These are phyloP conservation scores for Penicillium robsamsonii DNA, from an alignment of 495 filamentous ascomycete genomes.

Conservation along the genomic window DNA sequence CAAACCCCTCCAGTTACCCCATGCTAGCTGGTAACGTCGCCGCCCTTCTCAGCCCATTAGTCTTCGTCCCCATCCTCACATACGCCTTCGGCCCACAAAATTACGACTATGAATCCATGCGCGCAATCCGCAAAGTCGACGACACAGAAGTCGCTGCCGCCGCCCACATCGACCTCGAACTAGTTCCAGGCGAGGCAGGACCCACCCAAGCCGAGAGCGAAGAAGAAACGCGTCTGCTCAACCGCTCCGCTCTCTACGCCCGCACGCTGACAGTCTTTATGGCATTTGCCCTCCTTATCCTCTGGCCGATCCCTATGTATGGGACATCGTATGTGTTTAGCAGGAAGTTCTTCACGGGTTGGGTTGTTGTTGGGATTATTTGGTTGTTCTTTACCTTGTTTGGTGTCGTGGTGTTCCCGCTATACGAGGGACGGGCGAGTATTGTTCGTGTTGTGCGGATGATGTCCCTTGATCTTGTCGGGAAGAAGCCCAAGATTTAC, in stretches of 20 bases:
- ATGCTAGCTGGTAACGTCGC: conserved; percentile 87
- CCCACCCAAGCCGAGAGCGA: conserved; percentile 37
- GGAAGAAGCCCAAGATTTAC: conserved; percentile 45
- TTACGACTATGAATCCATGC: conserved; percentile 91
- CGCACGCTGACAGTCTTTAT: conserved; percentile 72
- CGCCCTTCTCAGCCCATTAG: conserved; percentile 73
- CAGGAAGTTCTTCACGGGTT: conserved; percentile 89
- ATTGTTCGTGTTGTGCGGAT: conserved; percentile 61
- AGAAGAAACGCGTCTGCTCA: conserved; percentile 67
- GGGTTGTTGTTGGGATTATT: conserved; percentile 80
- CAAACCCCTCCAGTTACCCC: conserved; percentile 53
- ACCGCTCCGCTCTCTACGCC: conserved; percentile 73
- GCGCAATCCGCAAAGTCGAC: conserved; percentile 76
- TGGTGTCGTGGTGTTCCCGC: conserved; percentile 76
- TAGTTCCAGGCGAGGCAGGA: conserved; percentile 56
- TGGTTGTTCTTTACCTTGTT: conserved; percentile 79
- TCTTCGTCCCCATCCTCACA: conserved; percentile 80
- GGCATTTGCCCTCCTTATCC: conserved; percentile 72
- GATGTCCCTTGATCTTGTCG: conserved; percentile 68
- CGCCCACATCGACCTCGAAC: conserved; percentile 70
- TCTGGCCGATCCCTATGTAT: conserved; percentile 97
- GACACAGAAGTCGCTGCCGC: conserved; percentile 71
- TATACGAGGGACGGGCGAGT: conserved; percentile 75
- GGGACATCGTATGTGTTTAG: conserved; percentile 83
- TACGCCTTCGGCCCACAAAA: conserved; percentile 70